phyloP scores from a whole-genome alignment of 306 rosid genomes.

The Castanea mollissima region DNA sequence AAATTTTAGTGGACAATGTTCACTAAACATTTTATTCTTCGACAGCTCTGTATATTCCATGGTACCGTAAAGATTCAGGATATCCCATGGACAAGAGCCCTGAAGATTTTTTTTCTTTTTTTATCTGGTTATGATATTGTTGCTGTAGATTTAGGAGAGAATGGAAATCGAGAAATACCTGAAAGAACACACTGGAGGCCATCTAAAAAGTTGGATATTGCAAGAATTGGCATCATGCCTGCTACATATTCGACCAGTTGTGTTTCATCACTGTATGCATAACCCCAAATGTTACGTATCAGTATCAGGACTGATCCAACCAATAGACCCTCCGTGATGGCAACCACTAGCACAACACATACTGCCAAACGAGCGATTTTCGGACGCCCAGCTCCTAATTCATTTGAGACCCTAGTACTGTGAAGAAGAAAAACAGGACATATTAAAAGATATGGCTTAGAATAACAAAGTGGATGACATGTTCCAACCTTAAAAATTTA shows the following conservation, averaged over 20 bases:
- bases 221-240: conserved; percentile 61
- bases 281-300: conserved; percentile 66
- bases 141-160: neutral
- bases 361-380: conserved; percentile 58
- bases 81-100: neutral
- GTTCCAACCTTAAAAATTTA: neutral
- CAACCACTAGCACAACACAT: conserved; percentile 41
- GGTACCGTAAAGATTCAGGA: no score
- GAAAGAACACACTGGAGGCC: conserved; percentile 72
- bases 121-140: neutral
- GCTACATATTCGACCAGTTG: conserved; percentile 64
- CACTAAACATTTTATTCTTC: no score
- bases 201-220: conserved; percentile 57
- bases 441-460: neutral
- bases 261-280: conserved; percentile 53
- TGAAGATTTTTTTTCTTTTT: neutral
- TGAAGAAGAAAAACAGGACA: conserved; percentile 7
- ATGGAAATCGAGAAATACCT: conserved; percentile 27
- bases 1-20: no score
- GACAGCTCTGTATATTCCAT: no score
- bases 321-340: conserved; percentile 46
- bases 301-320: conserved; percentile 45
- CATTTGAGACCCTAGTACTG: conserved; percentile 76
- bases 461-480: neutral
- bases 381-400: conserved; percentile 72